These are phyloP conservation scores for Capronia coronata DNA, from an alignment of 2,329 filamentous ascomycete genomes.

Conservation along the genomic window DNA sequence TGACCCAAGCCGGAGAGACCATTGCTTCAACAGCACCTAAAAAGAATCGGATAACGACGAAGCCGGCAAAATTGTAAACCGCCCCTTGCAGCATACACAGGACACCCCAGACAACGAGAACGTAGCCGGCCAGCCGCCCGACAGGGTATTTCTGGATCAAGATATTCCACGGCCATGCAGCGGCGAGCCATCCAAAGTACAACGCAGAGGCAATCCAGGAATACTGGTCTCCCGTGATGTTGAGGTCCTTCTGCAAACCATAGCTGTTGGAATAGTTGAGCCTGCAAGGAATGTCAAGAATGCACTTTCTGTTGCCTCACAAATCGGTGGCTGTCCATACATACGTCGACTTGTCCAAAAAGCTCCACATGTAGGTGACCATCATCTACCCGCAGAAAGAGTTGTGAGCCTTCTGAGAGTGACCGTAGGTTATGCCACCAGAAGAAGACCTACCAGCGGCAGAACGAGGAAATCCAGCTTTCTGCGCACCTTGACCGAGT, in stretches of 20 bases:
- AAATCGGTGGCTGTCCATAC: too few species aligned
- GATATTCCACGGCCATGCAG: neutral
- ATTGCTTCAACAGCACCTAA: neutral
- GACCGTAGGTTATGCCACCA: too few species aligned
- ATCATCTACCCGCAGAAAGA: neutral
- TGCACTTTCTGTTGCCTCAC: too few species aligned
- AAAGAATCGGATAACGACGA: neutral
- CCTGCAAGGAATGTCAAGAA: too few species aligned
- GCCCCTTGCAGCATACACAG: neutral
- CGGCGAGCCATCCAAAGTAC: neutral
- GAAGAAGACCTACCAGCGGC: neutral
- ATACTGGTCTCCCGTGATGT: neutral
- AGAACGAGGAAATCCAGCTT: constrained; percentile 1
- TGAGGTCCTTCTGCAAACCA: neutral
- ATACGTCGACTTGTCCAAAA: neutral
- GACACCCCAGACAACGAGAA: neutral
- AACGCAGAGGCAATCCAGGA: neutral
- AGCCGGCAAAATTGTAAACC: neutral
- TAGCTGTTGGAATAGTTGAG: neutral
- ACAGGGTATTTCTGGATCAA: neutral
- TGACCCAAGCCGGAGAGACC: neutral
- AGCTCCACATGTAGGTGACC: neutral
- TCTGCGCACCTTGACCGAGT: too few species aligned
- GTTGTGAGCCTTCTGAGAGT: too few species aligned
- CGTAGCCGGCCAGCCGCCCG: neutral